phyloP scores from a whole-genome alignment of 2,329 filamentous ascomycete species.

The Penicillium sclerotiorum region DNA sequence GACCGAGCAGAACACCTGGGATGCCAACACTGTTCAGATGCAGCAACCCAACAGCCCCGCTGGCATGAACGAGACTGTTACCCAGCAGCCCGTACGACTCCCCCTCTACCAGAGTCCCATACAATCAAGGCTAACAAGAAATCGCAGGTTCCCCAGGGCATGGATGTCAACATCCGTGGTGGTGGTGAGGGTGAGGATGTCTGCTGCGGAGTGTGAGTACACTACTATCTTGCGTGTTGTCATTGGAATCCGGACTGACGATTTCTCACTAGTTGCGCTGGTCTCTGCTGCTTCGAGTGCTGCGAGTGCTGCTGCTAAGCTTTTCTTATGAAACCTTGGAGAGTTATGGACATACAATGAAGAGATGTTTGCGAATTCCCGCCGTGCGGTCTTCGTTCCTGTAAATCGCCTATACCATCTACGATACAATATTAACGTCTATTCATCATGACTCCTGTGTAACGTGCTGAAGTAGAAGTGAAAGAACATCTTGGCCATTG shows the following conservation, averaged over 20 bases:
- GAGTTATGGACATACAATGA: not conserved
- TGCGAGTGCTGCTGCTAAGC: slow-evolving; percentile 14
- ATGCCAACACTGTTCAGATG: slow-evolving; percentile 13
- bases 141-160: slow-evolving; percentile 5
- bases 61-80: slow-evolving; percentile 15
- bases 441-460: no score
- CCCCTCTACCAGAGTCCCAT: not conserved
- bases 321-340: not conserved
- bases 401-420: slow-evolving; percentile 1
- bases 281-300: slow-evolving; percentile 19
- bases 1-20: slow-evolving; percentile 12
- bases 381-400: not conserved
- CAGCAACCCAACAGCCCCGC: slow-evolving; percentile 15
- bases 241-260: not conserved
- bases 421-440: not conserved
- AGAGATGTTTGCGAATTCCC: no score
- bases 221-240: not conserved
- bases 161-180: slow-evolving; percentile 17
- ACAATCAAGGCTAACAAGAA: not conserved
- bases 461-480: no score
- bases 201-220: slow-evolving; percentile 18
- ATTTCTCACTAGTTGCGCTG: slow-evolving; percentile 10
- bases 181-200: slow-evolving; percentile 17
- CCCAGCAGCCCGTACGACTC: slow-evolving; percentile 13
- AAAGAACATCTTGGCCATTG: no score